Percentiles rank a stretch among this genome's conserved stretches.
Evolutionary conservation across 2,329 filamentous ascomycete genomes (phyloP).

Genomic region (Daldinia sp.): DNA sequence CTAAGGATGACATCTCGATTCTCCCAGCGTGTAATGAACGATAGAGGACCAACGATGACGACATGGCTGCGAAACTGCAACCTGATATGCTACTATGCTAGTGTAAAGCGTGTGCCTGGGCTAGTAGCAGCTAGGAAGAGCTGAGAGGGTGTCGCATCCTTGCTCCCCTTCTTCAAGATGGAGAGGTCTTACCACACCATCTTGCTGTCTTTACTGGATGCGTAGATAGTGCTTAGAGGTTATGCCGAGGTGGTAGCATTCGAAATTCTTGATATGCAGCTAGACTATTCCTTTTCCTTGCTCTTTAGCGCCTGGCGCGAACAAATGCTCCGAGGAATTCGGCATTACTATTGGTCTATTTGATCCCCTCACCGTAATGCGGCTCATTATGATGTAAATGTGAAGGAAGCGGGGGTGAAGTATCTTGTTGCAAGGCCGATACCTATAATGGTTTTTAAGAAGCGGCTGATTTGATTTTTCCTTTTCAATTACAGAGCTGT

Average conservation of each 20-base stretch:
- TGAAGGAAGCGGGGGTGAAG: slow-evolving; percentile 22
- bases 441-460: background rate
- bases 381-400: slow-evolving; percentile 39
- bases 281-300: slow-evolving; percentile 22
- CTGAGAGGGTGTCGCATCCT: slow-evolving; percentile 24
- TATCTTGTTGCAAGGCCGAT: background rate
- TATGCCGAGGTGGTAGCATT: slow-evolving; percentile 22
- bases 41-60: slow-evolving; percentile 38
- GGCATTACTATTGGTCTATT: slow-evolving; percentile 20
- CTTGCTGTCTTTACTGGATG: slow-evolving; percentile 3
- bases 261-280: slow-evolving; percentile 17
- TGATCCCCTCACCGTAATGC: slow-evolving; percentile 24
- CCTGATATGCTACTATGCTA: slow-evolving; percentile 7
- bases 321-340: slow-evolving; percentile 22
- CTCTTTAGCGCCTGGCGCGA: slow-evolving; percentile 28
- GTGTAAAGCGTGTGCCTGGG: slow-evolving; percentile 8
- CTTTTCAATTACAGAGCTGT: background rate
- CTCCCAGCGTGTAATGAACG: slow-evolving; percentile 7
- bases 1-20: slow-evolving; percentile 26
- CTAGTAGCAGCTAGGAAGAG: slow-evolving; percentile 11
- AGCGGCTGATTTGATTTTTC: background rate
- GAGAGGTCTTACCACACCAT: background rate
- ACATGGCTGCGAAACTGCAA: slow-evolving; percentile 18
- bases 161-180: slow-evolving; percentile 10
- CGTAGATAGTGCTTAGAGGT: slow-evolving; percentile 12